Evolutionary conservation across 169 alveolate species (phyloP).

Genomic region (Eimeria praecox): DNA sequence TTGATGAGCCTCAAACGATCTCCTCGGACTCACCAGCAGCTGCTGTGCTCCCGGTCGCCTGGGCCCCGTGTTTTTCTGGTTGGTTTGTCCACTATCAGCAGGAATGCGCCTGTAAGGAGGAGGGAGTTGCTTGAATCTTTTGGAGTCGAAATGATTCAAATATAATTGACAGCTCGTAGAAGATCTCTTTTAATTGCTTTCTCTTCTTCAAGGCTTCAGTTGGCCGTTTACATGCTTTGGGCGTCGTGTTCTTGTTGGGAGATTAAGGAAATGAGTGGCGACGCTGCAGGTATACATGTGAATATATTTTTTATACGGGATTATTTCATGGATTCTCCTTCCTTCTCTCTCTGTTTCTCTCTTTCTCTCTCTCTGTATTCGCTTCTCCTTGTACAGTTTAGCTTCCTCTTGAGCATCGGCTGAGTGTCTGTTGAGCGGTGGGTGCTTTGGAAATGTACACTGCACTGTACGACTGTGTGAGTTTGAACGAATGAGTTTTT

Average conservation of each 20-base stretch:
- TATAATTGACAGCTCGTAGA: background rate
- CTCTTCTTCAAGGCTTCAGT: background rate
- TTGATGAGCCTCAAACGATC: background rate
- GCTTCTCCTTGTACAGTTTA: background rate
- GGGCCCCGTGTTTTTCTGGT: background rate
- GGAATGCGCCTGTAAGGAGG: background rate
- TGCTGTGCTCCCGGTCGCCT: background rate
- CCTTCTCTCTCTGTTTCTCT: too few relatives aligned
- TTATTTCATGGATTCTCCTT: background rate
- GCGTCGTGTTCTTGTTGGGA: background rate
- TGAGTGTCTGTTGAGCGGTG: background rate
- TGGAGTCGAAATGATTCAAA: background rate
- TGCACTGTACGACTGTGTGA: background rate
- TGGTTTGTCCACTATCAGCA: slow-evolving; percentile 13
- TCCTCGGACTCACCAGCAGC: background rate
- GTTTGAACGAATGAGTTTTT: background rate
- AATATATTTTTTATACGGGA: background rate
- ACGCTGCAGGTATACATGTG: background rate
- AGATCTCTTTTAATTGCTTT: background rate
- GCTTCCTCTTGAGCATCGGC: background rate
- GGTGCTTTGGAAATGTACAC: background rate
- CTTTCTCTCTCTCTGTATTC: too few relatives aligned
- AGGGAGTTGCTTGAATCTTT: background rate
- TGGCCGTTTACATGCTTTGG: background rate
- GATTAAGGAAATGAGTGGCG: background rate